A percentile compares a stretch with the other conserved stretches of the same genome.
These are phyloP conservation scores for Peniophora sp. DNA, from an alignment of 1,284 basidiomycete species.

Conservation along the genomic window DNA sequence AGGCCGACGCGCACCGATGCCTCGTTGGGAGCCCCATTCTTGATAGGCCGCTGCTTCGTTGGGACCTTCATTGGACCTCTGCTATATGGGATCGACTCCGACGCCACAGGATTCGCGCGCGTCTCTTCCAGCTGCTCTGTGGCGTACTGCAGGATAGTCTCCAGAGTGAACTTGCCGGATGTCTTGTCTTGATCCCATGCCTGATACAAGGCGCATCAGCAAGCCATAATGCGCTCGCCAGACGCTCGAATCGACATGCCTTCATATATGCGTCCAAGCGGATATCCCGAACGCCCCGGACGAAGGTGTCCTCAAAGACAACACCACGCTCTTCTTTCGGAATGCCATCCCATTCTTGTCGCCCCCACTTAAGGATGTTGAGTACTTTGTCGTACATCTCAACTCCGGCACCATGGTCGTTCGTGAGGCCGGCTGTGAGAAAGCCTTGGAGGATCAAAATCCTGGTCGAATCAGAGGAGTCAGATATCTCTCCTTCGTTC, in stretches of 20 bases:
- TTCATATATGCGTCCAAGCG: constrained; percentile 18
- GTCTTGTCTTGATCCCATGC: background rate
- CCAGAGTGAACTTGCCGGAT: background rate
- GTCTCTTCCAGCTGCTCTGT: constrained; percentile 1
- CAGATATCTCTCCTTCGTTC: background rate
- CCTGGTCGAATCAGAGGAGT: background rate
- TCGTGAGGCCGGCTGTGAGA: background rate
- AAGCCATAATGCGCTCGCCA: background rate
- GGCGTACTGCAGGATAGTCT: constrained; percentile 1
- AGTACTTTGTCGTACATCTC: background rate
- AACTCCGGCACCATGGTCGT: background rate
- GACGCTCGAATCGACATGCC: constrained; percentile 7
- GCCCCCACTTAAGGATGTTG: constrained; percentile 13
- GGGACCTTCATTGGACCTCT: too few species aligned
- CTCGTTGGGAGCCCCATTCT: too few species aligned
- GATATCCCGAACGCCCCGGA: constrained; percentile 17
- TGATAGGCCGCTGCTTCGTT: too few species aligned
- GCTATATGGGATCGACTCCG: background rate
- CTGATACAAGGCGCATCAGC: too few species aligned
- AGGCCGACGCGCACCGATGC: too few species aligned
- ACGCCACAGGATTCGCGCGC: background rate
- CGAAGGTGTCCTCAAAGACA: constrained; percentile 21
- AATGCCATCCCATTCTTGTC: constrained; percentile 16
- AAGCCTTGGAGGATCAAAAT: background rate
- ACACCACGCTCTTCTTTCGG: constrained; percentile 15